These are phyloP conservation scores for Lentinus brumalis DNA, from an alignment of 768 basidiomycete species.

Conservation along the genomic window DNA sequence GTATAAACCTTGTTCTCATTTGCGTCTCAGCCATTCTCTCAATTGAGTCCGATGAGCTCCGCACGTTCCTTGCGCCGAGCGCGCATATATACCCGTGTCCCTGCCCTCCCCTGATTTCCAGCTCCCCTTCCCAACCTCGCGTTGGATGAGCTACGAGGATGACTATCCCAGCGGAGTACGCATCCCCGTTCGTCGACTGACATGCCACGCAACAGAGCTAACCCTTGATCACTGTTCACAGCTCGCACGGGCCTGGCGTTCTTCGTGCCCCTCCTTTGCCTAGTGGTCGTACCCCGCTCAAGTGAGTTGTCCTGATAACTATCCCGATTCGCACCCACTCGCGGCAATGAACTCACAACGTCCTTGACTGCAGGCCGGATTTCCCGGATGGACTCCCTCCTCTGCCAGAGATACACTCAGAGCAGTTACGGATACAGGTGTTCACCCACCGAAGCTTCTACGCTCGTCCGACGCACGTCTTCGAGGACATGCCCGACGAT, in stretches of 20 bases:
- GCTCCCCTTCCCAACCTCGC: background rate
- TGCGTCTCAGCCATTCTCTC: conserved; percentile 6
- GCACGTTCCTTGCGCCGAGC: background rate
- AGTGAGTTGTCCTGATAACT: background rate
- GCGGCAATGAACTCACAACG: background rate
- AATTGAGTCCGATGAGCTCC: conserved; percentile 19
- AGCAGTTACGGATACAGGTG: conserved; percentile 51
- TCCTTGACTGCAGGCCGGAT: conserved; percentile 31
- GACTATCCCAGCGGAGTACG: conserved; percentile 2
- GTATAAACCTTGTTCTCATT: conserved; percentile 1
- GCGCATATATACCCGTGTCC: conserved; percentile 5
- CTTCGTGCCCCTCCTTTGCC: background rate
- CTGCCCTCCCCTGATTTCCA: background rate
- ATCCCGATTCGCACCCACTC: background rate
- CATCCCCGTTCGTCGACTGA: background rate
- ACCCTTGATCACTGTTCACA: background rate
- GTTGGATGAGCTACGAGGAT: conserved; percentile 2
- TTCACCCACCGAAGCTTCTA: conserved; percentile 78
- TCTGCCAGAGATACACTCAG: conserved; percentile 56
- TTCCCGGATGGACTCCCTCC: conserved; percentile 47
- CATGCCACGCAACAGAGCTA: background rate
- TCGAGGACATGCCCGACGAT: conserved; percentile 73
- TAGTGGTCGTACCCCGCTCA: conserved; percentile 10
- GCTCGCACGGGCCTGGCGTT: background rate
- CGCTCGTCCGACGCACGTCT: conserved; percentile 71